Conservation (phyloP, 106 monocot species). For the Apostasia ramifera region DNA sequence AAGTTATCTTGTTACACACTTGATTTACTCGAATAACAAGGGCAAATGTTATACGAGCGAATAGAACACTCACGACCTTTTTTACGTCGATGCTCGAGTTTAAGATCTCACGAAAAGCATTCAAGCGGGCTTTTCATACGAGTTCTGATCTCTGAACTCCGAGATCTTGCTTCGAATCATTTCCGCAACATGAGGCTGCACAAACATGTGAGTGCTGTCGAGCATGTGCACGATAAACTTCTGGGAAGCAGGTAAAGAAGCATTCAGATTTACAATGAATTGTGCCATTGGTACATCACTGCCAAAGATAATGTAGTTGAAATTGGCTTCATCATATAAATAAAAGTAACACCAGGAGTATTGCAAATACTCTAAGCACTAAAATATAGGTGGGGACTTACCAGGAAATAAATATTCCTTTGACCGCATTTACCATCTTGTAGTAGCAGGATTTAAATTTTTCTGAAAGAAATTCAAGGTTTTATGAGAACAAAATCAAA, state of each 20-base stretch:
- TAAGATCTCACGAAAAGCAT: no score
- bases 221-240: constrained; percentile 76
- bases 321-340: neutral
- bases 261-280: constrained; percentile 77
- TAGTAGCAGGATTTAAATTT: no score
- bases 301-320: constrained; percentile 6
- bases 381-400: constrained; percentile 9
- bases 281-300: constrained; percentile 98
- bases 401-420: constrained; percentile 92
- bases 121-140: constrained; percentile 89
- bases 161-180: constrained; percentile 74
- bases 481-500: no score
- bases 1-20: no score
- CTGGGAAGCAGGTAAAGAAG: constrained; percentile 68
- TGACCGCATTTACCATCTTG: constrained; percentile 97
- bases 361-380: no score
- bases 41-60: no score
- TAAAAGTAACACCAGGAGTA: neutral
- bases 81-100: no score
- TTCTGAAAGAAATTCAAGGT: no score
- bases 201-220: constrained; percentile 83
- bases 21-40: no score
- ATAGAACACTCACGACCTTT: no score
- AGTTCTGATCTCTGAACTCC: constrained; percentile 87
- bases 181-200: constrained; percentile 69